These are phyloP conservation scores for Aspergillus bombycis DNA, from an alignment of 2,329 filamentous ascomycete genomes.

Conservation along the genomic window DNA sequence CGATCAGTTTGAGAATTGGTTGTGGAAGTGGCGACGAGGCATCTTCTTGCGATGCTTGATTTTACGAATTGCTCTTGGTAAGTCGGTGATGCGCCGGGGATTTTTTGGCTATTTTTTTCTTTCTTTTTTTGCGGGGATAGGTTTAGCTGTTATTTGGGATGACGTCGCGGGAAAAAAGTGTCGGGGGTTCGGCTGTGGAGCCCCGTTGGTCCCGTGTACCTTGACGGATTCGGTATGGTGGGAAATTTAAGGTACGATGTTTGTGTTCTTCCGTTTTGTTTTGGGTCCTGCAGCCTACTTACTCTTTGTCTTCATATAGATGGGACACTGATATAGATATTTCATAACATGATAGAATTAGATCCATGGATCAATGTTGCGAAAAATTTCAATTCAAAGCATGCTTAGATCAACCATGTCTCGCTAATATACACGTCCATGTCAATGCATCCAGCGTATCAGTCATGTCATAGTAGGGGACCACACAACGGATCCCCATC, in stretches of 20 bases:
- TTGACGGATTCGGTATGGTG: background rate
- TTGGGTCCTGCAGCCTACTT: background rate
- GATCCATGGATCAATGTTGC: background rate
- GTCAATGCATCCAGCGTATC: conserved; percentile 1
- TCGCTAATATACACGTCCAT: conserved; percentile 6
- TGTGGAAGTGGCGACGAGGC: background rate
- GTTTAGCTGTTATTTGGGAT: background rate
- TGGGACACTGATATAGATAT: background rate
- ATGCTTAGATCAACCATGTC: background rate
- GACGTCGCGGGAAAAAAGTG: background rate
- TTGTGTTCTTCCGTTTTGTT: background rate
- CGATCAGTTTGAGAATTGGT: background rate
- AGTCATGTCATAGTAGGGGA: background rate
- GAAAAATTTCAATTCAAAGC: background rate
- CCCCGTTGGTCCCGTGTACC: background rate
- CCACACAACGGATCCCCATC: background rate
- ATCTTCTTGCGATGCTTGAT: background rate
- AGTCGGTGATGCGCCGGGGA: background rate
- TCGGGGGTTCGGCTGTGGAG: background rate
- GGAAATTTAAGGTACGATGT: background rate
- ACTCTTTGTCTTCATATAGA: background rate
- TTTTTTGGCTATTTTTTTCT: background rate
- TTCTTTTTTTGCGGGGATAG: background rate
- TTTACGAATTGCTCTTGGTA: background rate
- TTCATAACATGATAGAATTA: background rate